phyloP scores from a whole-genome alignment of 2,329 filamentous ascomycete genomes.

The Didymosphaeria variabile region DNA sequence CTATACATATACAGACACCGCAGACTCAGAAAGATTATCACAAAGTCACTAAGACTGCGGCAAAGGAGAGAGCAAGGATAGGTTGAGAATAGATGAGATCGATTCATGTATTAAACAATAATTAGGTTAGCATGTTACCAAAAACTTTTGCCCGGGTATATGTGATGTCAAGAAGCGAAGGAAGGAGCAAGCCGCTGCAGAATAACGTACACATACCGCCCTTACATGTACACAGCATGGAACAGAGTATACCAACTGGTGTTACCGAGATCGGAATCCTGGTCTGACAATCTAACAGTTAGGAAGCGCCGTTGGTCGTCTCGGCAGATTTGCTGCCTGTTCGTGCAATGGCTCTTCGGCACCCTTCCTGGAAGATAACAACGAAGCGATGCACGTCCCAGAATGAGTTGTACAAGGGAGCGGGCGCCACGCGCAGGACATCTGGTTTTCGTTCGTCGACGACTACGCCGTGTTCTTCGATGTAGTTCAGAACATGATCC shows the following conservation, averaged over 20 bases:
- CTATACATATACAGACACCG: no score
- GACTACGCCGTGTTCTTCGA: slow-evolving; percentile 76
- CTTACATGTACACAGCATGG: slow-evolving; percentile 3
- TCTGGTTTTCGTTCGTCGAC: slow-evolving; percentile 86
- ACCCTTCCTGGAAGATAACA: slow-evolving; percentile 61
- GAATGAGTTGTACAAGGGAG: slow-evolving; percentile 84
- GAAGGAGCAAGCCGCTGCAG: neutral
- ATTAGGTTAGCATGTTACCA: neutral
- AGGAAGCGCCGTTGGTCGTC: slow-evolving; percentile 3
- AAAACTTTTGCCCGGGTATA: slow-evolving; percentile 13
- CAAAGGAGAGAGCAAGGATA: neutral
- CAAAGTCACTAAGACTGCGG: neutral
- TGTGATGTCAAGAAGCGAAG: slow-evolving; percentile 10
- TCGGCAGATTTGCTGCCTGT: neutral
- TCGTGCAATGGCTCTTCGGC: slow-evolving; percentile 46
- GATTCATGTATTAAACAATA: slow-evolving; percentile 2
- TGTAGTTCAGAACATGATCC: slow-evolving; percentile 69
- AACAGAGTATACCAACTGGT: neutral
- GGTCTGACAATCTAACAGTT: neutral
- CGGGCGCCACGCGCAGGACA: slow-evolving; percentile 84
- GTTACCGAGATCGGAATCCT: neutral
- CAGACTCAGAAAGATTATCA: neutral
- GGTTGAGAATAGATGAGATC: neutral
- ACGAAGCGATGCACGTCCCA: slow-evolving; percentile 67
- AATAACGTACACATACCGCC: neutral